These are phyloP conservation scores for Rhynchosporium graminicola DNA, from an alignment of 2,329 filamentous ascomycete genomes.

Conservation along the genomic window DNA sequence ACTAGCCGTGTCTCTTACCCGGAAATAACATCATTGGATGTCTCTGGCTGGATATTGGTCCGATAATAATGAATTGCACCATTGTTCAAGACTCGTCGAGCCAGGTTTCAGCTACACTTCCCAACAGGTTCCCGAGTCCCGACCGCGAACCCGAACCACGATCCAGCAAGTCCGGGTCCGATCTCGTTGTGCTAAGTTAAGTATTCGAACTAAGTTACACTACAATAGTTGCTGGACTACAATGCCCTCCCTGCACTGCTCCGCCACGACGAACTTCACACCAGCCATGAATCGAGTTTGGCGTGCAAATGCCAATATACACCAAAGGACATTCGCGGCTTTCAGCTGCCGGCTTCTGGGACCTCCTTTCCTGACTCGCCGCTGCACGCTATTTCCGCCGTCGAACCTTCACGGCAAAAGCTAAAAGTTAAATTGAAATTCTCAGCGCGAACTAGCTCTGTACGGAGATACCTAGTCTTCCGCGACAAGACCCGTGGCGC, in stretches of 20 bases:
- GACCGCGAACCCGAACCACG: neutral
- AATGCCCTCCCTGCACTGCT: neutral
- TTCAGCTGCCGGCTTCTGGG: constrained; percentile 5
- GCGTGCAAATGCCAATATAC: neutral
- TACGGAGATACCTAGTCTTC: neutral
- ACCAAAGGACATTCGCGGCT: neutral
- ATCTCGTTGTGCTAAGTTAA: neutral
- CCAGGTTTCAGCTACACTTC: neutral
- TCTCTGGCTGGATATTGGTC: neutral
- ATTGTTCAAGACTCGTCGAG: neutral
- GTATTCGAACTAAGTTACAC: neutral
- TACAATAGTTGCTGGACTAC: too few relatives aligned
- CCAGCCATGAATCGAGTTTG: constrained; percentile 1
- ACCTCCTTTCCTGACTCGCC: constrained; percentile 12
- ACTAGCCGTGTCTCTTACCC: neutral
- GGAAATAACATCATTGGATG: neutral
- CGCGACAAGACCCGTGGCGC: constrained; percentile 7
- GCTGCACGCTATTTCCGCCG: neutral
- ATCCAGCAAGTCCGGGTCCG: neutral
- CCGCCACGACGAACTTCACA: neutral
- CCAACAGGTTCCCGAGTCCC: neutral
- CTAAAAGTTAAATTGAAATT: neutral
- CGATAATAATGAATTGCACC: neutral
- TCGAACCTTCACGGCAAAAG: constrained; percentile 1
- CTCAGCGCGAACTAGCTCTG: neutral